Percentiles rank a stretch among this genome's conserved stretches.
Evolutionary conservation across 345 rosid genomes (phyloP).

Genomic region (Boechera stricta): DNA sequence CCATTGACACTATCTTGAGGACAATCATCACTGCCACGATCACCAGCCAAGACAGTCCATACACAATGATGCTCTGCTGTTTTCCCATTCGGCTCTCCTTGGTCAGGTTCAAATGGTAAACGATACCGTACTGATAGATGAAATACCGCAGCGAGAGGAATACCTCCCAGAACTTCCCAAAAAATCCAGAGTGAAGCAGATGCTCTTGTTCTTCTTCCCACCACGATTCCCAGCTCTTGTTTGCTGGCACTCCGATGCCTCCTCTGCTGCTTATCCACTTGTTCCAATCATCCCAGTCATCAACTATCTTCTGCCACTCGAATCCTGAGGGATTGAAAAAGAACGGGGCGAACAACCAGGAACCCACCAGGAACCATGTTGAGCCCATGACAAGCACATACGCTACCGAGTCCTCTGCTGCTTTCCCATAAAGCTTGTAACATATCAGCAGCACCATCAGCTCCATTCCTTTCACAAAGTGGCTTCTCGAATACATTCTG

Average conservation of each 20-base stretch:
- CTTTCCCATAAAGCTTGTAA: conserved; percentile 67
- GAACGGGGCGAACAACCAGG: conserved; percentile 91
- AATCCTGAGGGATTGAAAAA: conserved; percentile 95
- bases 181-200: conserved; percentile 69
- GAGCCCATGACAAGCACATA: conserved; percentile 66
- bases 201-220: conserved; percentile 99
- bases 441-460: conserved; percentile 74
- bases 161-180: conserved; percentile 78
- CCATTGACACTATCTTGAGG: conserved; percentile 92
- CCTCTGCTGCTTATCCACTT: conserved; percentile 94
- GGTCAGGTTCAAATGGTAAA: conserved; percentile 74
- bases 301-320: conserved; percentile 98
- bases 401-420: conserved; percentile 43
- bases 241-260: conserved; percentile 92
- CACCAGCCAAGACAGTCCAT: conserved; percentile 92
- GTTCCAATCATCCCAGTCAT: conserved; percentile 97
- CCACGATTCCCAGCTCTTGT: conserved; percentile 99
- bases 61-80: conserved; percentile 70
- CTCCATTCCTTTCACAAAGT: conserved; percentile 90
- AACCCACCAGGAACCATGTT: conserved; percentile 88
- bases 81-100: conserved; percentile 61
- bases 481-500: conserved; percentile 97
- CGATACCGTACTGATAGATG: conserved; percentile 87
- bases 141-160: conserved; percentile 78
- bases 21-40: conserved; percentile 78